Evolutionary conservation across 352 stramenopile species (phyloP), one percentile per base, ranked within the genome.

Genomic region (Phytophthora pini): DNA sequence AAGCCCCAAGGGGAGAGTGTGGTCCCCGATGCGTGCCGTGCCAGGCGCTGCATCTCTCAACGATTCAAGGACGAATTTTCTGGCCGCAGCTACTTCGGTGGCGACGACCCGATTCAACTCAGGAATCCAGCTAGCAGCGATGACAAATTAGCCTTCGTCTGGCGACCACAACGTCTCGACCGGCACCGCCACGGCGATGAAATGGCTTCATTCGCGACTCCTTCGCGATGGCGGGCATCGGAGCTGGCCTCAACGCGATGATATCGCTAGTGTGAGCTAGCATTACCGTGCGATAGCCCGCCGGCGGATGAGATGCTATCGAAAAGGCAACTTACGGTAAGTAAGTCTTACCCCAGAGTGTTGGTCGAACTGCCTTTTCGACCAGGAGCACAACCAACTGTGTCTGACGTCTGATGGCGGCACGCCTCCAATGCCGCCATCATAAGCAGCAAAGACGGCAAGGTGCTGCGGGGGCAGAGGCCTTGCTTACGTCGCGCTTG

Each of bases 141-240:
- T 32, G 39, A 40, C 24, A 56, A 56, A 56, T 40, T 41, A 51
- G 49, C 48, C 31, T 38, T 17, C 41, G 36, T 31, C 40, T 41
- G 36, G 27, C 61, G 47, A 61, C 39, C 40, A 61, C 55, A 61
- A 61, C 47, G 62, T 43, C 47, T 65, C 48, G 61, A 59, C 31
- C 45, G 17, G 47, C 47, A 53, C 54, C 36, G 22, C 48, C 13
- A 29, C 31, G 40, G 20, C 13, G 34, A 13, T 45, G 56, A 56
- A 60, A 70, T 60, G 56, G 62, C 62, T 70, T 34, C 61, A 41
- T 24, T 41, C 36, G n/a, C 15, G 29, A 12, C 27, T 13, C 4
- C 17, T 20, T 20, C 17, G 17, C 17, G 17, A 20, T 20, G 17
- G 17, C 17, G 22, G 38, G 12, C 40, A 12, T 32, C 4, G 22